Evolutionary conservation across 2,329 filamentous ascomycete species (phyloP).

Genomic region (Esteya vermicola): DNA sequence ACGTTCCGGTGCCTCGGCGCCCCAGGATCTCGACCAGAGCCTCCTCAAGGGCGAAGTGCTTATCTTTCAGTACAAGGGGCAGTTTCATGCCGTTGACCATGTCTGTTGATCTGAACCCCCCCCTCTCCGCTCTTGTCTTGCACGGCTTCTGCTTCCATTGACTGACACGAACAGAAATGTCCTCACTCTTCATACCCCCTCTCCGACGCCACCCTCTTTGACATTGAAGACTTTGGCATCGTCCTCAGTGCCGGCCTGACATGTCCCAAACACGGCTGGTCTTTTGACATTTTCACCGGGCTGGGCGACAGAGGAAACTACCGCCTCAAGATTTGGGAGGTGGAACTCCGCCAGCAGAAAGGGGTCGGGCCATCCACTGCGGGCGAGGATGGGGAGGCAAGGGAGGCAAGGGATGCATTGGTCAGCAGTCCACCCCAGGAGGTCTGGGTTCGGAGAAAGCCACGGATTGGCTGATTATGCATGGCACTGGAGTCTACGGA

Average conservation of each 20-base stretch:
- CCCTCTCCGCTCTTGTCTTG: too few relatives aligned
- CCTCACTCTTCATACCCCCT: conserved; percentile 55
- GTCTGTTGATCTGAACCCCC: too few relatives aligned
- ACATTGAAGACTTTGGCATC: conserved; percentile 55
- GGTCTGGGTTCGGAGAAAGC: conserved; percentile 26
- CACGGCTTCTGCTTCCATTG: neutral
- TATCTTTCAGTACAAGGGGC: conserved; percentile 48
- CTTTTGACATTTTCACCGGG: conserved; percentile 53
- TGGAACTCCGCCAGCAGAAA: conserved; percentile 42
- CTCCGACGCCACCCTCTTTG: conserved; percentile 47
- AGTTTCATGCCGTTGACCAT: conserved; percentile 55
- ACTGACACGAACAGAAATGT: conserved; percentile 34
- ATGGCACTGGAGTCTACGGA: too few relatives aligned
- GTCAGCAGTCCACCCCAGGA: conserved; percentile 11
- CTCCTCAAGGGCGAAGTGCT: conserved; percentile 46
- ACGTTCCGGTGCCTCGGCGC: conserved; percentile 18
- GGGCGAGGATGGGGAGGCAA: neutral
- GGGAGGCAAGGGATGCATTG: neutral
- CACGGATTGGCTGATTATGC: too few relatives aligned
- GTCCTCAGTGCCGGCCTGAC: conserved; percentile 46
- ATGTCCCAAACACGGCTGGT: conserved; percentile 59
- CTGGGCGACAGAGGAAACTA: conserved; percentile 48
- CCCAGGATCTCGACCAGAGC: conserved; percentile 16
- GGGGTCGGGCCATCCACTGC: conserved; percentile 4
- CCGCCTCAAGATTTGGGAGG: conserved; percentile 48